Evolutionary conservation across 1,284 basidiomycete genomes (phyloP).

Genomic region (Peniophora sp.): DNA sequence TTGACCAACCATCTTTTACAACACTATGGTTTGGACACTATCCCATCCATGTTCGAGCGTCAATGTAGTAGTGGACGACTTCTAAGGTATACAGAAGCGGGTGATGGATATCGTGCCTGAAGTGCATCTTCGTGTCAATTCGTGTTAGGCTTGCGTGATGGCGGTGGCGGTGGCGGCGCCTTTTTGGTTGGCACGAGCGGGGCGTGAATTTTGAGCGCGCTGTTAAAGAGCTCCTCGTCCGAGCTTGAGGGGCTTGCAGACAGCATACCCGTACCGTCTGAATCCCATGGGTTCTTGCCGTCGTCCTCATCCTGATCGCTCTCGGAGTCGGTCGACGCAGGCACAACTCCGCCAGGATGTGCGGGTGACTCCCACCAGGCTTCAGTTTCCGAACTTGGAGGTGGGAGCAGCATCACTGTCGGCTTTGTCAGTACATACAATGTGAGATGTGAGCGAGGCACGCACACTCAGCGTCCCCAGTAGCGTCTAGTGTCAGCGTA

Average conservation of each 20-base stretch:
- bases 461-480: constrained; percentile 33
- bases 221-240: constrained; percentile 72
- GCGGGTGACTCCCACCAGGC: constrained; percentile 76
- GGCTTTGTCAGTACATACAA: neutral
- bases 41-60: neutral
- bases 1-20: too few relatives aligned
- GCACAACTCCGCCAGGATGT: constrained; percentile 54
- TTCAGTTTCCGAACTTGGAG: constrained; percentile 65
- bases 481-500: constrained; percentile 21
- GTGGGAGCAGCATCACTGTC: constrained; percentile 45
- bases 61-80: too few relatives aligned
- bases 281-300: constrained; percentile 62
- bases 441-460: constrained; percentile 20
- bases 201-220: constrained; percentile 55
- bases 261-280: constrained; percentile 43
- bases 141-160: constrained; percentile 9
- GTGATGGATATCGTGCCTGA: too few relatives aligned
- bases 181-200: constrained; percentile 40
- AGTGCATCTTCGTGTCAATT: neutral
- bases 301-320: constrained; percentile 17
- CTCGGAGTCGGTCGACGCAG: constrained; percentile 26
- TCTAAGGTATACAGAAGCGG: too few relatives aligned
- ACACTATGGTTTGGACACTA: too few relatives aligned
- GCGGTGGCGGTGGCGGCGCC: constrained; percentile 29
- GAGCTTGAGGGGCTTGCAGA: constrained; percentile 72